Evolutionary conservation across 768 basidiomycete species (phyloP).

Genomic region (Cyclocybe aegerita): DNA sequence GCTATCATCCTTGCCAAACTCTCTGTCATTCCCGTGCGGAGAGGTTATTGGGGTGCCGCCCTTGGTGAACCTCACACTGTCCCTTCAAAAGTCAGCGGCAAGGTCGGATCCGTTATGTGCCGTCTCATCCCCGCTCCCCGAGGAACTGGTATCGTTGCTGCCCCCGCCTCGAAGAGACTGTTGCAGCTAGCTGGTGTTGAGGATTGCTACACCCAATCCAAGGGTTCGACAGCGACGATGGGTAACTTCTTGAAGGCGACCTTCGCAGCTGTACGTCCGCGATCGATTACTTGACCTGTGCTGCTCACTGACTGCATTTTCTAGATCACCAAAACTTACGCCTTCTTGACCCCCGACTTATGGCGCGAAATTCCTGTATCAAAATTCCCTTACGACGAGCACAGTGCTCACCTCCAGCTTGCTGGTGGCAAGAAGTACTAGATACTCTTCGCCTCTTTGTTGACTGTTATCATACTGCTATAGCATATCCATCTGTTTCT

Average conservation of each 20-base stretch:
- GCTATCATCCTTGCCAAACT: constrained; percentile 99
- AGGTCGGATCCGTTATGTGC: constrained; percentile 99
- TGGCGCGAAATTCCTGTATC: constrained; percentile 94
- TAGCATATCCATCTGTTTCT: constrained; percentile 4
- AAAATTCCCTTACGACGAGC: constrained; percentile 92
- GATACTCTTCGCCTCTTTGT: constrained; percentile 18
- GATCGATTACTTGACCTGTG: not conserved
- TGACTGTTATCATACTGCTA: constrained; percentile 10
- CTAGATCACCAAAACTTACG: constrained; percentile 96
- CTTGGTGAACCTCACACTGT: constrained; percentile 99
- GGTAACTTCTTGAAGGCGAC: constrained; percentile 99
- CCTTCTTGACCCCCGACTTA: constrained; percentile 97
- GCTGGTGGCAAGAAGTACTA: constrained; percentile 78
- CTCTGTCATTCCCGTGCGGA: constrained; percentile 94
- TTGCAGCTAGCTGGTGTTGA: constrained; percentile 97
- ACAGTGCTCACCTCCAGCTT: constrained; percentile 89
- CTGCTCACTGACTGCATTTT: constrained; percentile 1
- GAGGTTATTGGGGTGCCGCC: constrained; percentile 99
- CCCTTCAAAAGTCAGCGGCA: constrained; percentile 97
- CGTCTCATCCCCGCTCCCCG: constrained; percentile 97
- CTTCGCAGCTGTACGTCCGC: constrained; percentile 75
- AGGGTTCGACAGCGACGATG: constrained; percentile 98
- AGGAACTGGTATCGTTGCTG: constrained; percentile 99
- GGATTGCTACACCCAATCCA: constrained; percentile 97
- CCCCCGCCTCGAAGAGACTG: constrained; percentile 94